Conservation (phyloP, 768 basidiomycete species). For the Pisolithus microcarpus region DNA sequence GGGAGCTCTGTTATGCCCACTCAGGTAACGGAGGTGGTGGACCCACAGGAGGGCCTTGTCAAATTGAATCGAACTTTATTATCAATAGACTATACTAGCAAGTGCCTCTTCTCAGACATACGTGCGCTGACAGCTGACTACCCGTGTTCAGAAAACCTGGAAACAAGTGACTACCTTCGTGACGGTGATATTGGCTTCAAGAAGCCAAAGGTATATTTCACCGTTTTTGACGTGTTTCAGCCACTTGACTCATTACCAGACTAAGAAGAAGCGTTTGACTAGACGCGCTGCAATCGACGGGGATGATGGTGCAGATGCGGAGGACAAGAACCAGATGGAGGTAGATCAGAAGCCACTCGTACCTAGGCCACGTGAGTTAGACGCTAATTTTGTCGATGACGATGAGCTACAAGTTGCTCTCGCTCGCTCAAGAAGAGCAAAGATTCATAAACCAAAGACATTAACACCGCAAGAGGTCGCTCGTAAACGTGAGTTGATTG, state of each 20-base stretch:
- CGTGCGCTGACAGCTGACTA: background rate
- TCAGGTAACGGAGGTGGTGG: slow-evolving; percentile 33
- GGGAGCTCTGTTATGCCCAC: slow-evolving; percentile 49
- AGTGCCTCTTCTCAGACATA: slow-evolving; percentile 25
- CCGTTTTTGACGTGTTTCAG: background rate
- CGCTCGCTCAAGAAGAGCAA: slow-evolving; percentile 77
- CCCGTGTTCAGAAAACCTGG: slow-evolving; percentile 62
- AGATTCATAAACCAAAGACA: slow-evolving; percentile 70
- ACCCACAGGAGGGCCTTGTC: slow-evolving; percentile 44
- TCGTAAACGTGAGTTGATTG: slow-evolving; percentile 48
- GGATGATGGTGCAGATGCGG: slow-evolving; percentile 36
- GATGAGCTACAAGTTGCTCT: slow-evolving; percentile 95
- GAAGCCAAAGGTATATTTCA: slow-evolving; percentile 67
- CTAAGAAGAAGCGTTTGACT: slow-evolving; percentile 85
- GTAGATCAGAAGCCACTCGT: slow-evolving; percentile 70
- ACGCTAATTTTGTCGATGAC: slow-evolving; percentile 93
- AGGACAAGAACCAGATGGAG: slow-evolving; percentile 49
- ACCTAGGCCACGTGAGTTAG: slow-evolving; percentile 63
- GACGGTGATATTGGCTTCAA: slow-evolving; percentile 94
- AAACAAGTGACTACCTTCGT: slow-evolving; percentile 80
- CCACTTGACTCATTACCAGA: slow-evolving; percentile 39
- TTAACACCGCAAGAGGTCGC: slow-evolving; percentile 78
- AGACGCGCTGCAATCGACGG: slow-evolving; percentile 44
- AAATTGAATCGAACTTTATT: slow-evolving; percentile 74
- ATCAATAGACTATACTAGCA: slow-evolving; percentile 86